Percentiles rank a stretch among this genome's conserved stretches.
Conservation (phyloP, 495 filamentous ascomycete species). For the Xylaria palmicola region DNA sequence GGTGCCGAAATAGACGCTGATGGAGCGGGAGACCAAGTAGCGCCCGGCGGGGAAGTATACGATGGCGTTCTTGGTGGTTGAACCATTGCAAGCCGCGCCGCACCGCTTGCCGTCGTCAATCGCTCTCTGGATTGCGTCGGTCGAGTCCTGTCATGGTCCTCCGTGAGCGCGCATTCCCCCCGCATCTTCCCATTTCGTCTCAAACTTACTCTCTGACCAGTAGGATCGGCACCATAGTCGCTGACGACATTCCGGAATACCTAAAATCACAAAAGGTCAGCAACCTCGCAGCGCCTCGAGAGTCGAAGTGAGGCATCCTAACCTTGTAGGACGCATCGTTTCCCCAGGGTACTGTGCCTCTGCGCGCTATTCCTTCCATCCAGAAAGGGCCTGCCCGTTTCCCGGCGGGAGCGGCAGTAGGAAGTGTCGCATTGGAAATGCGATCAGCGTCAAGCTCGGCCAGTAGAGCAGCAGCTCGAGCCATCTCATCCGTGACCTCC, state of each 20-base stretch:
- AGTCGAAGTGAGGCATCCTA: neutral
- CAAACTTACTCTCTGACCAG: slow-evolving; percentile 1
- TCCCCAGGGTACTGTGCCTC: slow-evolving; percentile 28
- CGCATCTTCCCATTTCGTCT: slow-evolving; percentile 34
- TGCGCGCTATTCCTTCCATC: slow-evolving; percentile 21
- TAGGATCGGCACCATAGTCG: slow-evolving; percentile 53
- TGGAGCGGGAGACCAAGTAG: slow-evolving; percentile 52
- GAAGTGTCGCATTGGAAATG: neutral
- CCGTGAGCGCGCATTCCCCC: neutral
- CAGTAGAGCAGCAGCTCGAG: slow-evolving; percentile 30
- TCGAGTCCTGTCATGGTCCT: slow-evolving; percentile 47
- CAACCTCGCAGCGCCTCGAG: neutral
- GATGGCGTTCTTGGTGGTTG: slow-evolving; percentile 56
- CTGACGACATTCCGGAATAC: slow-evolving; percentile 60
- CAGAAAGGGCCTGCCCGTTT: slow-evolving; percentile 24
- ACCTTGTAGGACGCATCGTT: slow-evolving; percentile 38
- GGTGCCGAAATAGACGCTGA: slow-evolving; percentile 57
- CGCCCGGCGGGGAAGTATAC: slow-evolving; percentile 60
- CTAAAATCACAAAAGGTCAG: slow-evolving; percentile 18
- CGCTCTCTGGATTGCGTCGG: slow-evolving; percentile 61
- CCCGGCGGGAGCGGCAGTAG: slow-evolving; percentile 2
- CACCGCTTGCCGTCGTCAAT: slow-evolving; percentile 61
- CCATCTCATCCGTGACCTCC: slow-evolving; percentile 30
- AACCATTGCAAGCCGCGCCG: slow-evolving; percentile 54
- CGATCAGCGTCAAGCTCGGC: slow-evolving; percentile 24